phyloP scores from a whole-genome alignment of 352 stramenopile genomes.

The Pythium rhizo-oryzae region DNA sequence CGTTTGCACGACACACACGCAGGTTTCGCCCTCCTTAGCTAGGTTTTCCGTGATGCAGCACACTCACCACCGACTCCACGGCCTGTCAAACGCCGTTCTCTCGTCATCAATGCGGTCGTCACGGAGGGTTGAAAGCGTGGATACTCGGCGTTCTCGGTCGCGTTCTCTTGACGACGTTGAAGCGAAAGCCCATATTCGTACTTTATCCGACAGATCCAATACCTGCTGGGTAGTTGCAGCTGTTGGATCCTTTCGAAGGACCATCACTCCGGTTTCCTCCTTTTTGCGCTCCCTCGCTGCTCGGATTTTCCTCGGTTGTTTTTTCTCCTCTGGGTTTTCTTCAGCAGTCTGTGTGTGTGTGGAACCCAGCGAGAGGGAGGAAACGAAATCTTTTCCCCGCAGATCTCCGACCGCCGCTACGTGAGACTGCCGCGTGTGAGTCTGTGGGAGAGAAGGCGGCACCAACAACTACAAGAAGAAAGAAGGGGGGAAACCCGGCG shows the following conservation, averaged over 20 bases:
- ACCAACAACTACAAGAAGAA: slow-evolving; percentile 1
- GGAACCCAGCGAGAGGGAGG: not conserved
- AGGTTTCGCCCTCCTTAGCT: no score
- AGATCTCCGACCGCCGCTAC: not conserved
- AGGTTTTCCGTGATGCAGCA: no score
- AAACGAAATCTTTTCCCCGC: not conserved
- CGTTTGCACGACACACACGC: not conserved
- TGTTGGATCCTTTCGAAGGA: slow-evolving; percentile 28
- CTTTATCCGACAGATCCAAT: slow-evolving; percentile 9
- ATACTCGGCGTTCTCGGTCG: not conserved
- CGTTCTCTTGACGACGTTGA: slow-evolving; percentile 14
- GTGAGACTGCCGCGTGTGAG: not conserved
- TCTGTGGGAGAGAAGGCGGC: not conserved
- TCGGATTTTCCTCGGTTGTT: not conserved
- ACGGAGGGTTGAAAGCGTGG: not conserved
- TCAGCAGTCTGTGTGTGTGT: not conserved
- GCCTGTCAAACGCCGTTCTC: not conserved
- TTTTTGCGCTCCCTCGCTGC: not conserved
- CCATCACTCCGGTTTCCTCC: slow-evolving; percentile 29
- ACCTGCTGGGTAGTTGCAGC: slow-evolving; percentile 1
- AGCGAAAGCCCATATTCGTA: slow-evolving; percentile 19
- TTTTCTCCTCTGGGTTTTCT: not conserved
- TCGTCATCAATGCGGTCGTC: not conserved
- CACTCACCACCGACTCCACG: not conserved
- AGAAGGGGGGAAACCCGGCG: not conserved